Percentiles rank a stretch among this genome's conserved stretches.
These are phyloP conservation scores for Physcomitrellopsis africana DNA, from an alignment of 225 moss, liverwort and hornwort genomes.

Conservation along the genomic window DNA sequence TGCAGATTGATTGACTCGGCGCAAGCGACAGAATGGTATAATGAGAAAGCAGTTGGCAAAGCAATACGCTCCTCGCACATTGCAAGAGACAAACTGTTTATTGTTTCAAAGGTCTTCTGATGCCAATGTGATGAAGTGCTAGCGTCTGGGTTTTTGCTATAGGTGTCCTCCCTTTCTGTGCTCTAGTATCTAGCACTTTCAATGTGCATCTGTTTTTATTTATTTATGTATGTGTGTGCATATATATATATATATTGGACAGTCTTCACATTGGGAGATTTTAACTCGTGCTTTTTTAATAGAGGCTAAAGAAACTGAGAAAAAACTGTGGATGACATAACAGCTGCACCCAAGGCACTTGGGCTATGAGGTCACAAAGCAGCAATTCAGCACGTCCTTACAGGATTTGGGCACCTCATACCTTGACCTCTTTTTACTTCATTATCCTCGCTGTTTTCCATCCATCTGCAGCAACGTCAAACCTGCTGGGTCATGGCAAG, in stretches of 20 bases:
- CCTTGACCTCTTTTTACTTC: conserved; percentile 55
- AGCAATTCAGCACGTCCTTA: conserved; percentile 43
- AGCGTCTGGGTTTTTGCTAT: neutral
- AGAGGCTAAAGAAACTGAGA: conserved; percentile 15
- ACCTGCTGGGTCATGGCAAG: conserved; percentile 44
- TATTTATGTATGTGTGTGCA: too few species aligned
- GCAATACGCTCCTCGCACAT: conserved; percentile 39
- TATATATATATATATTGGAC: too few species aligned
- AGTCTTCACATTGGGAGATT: neutral
- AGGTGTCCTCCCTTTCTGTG: neutral
- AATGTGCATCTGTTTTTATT: neutral
- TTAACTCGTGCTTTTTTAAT: neutral
- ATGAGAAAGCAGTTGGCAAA: conserved; percentile 50
- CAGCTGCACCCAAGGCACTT: conserved; percentile 64
- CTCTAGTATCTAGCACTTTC: neutral
- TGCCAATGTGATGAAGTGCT: neutral
- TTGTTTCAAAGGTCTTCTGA: conserved; percentile 50
- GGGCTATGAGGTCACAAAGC: conserved; percentile 50
- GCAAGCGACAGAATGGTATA: conserved; percentile 58
- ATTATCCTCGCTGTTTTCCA: conserved; percentile 51
- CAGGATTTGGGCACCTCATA: conserved; percentile 44
- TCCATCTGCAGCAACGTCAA: conserved; percentile 38
- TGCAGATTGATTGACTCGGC: conserved; percentile 56
- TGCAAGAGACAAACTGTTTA: conserved; percentile 41
- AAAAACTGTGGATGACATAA: conserved; percentile 3